Conservation (phyloP, 192 early-diverging fungal species). For the Entomortierella parvispora region DNA sequence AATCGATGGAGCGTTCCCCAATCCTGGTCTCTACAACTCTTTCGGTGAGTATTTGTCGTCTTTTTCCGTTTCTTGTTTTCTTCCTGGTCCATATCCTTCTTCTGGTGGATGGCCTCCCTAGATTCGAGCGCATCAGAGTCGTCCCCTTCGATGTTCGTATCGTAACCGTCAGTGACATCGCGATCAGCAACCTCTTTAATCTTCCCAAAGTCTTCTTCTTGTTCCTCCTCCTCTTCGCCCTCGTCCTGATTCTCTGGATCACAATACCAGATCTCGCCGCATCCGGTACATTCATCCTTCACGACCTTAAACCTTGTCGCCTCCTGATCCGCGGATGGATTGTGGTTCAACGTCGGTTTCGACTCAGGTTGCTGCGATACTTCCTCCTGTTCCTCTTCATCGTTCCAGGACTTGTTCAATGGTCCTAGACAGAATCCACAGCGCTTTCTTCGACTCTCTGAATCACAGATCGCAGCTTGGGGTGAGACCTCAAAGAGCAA, state of each 20-base stretch:
- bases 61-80: too few species aligned
- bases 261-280: slow-evolving; percentile 24
- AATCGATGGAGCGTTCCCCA: slow-evolving; percentile 9
- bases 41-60: too few species aligned
- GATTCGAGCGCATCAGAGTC: too few species aligned
- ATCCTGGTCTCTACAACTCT: slow-evolving; percentile 8
- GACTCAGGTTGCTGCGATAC: too few species aligned
- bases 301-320: not conserved
- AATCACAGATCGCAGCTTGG: slow-evolving; percentile 10
- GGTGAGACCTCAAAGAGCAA: not conserved
- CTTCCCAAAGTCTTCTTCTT: not conserved
- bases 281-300: not conserved
- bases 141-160: too few species aligned
- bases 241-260: not conserved
- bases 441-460: not conserved
- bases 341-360: too few species aligned
- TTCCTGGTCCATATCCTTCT: too few species aligned
- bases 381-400: not conserved
- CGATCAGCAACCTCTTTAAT: too few species aligned
- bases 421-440: slow-evolving; percentile 9
- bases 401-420: not conserved
- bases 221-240: not conserved
- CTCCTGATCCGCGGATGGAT: not conserved
- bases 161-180: too few species aligned
- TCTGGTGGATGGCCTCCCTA: too few species aligned